These are phyloP conservation scores for Candida yuanshanica DNA, from an alignment of 805 yeast species.

Conservation along the genomic window DNA sequence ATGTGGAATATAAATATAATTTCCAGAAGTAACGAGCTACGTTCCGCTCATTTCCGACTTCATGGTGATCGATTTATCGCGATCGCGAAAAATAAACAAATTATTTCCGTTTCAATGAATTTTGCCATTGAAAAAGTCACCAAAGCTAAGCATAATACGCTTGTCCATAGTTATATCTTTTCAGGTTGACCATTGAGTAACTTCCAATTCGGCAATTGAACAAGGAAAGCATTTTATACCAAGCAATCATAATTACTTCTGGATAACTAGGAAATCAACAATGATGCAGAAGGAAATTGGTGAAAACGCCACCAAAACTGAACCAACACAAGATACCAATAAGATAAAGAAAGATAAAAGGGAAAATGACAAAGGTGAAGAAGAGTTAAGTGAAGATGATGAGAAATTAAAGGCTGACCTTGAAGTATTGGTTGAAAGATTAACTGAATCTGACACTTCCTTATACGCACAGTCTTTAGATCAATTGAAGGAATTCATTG, in stretches of 20 bases:
- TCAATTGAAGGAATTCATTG: slow-evolving; percentile 68
- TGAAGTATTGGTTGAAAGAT: slow-evolving; percentile 78
- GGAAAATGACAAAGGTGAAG: slow-evolving; percentile 41
- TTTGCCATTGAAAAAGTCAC: slow-evolving; percentile 1
- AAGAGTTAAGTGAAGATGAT: slow-evolving; percentile 92
- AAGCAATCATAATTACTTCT: neutral
- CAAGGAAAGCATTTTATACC: neutral
- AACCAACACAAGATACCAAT: slow-evolving; percentile 1
- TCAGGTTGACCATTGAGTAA: neutral
- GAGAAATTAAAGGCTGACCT: slow-evolving; percentile 79
- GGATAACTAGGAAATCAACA: neutral
- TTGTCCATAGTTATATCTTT: neutral
- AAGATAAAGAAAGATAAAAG: slow-evolving; percentile 10
- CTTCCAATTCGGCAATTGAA: neutral
- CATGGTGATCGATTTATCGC: too few species aligned
- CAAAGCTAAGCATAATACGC: neutral
- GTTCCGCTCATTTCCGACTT: neutral
- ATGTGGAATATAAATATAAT: too few species aligned
- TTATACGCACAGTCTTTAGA: slow-evolving; percentile 58
- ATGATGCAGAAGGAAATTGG: slow-evolving; percentile 16
- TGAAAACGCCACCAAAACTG: slow-evolving; percentile 23
- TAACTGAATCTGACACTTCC: slow-evolving; percentile 44
- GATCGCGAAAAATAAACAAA: too few species aligned
- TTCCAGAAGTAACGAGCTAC: too few species aligned
- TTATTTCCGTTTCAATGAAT: too few species aligned